Base-by-base conservation (phyloP, 169 alveolate genomes). In the Amoebophrya sp. region DNA sequence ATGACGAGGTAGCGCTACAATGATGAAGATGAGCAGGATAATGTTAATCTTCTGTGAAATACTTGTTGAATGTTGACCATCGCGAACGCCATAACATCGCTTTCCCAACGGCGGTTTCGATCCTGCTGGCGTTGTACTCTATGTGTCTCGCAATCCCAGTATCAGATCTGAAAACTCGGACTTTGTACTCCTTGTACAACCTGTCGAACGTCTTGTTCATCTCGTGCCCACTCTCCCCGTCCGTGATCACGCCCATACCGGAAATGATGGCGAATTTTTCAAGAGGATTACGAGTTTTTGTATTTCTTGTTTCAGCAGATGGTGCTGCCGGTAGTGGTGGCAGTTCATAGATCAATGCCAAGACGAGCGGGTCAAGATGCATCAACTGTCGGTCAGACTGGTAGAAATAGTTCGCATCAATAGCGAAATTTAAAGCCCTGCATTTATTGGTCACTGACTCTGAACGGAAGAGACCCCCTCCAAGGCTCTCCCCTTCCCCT, bases 241-340 rank as follows among this genome's bases (percentile, higher is more conserved):
- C 92, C 18, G 92, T 41, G 23, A 90, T 90, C 34, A 90, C 92
- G 0, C 92, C 92, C 92, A 90, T 90, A 0, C 83, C 92, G 26
- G 92, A n/a, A 40, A 90, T 39, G 41, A 90, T 40, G 78, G 53
- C n/a, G 40, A 90, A 53, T 29, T 90, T 77, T 0, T 54, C 40
- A 14, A 36, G 36, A 41, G 0, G 12, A 40, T 0, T 26, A 78
- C 23, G 6, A 12, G 6, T 47, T 6, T 47, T 47, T 18, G 65
- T 47, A 18, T 47, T 47, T 18, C 18, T 47, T 18, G 6, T 47
- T 18, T 47, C 18, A 6, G 65, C 65, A 12, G 65, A 12, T 47
- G 6, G 29, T 6, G 6, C 18, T 47, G 29, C 65, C n/a, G 65
- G 6, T 47, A 12, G 29, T 6, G 6, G 6, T 47, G 29, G 29